Percentiles rank a stretch among this genome's conserved stretches.
Evolutionary conservation across 139 green algal genomes (phyloP).

Genomic region (Micromonas commoda): DNA sequence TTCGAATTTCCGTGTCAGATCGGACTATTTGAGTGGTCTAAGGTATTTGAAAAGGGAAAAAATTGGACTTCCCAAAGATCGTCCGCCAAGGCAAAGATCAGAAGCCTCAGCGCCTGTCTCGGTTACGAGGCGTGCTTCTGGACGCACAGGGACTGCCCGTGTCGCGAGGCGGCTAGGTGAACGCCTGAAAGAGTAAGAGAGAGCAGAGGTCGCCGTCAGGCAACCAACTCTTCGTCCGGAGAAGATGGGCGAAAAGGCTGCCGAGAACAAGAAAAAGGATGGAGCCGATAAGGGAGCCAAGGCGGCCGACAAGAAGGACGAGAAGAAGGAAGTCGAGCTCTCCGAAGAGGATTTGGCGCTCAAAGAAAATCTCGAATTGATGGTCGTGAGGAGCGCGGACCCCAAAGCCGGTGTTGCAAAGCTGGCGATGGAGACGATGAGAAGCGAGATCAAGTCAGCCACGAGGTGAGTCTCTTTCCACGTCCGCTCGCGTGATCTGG

Average conservation of each 20-base stretch:
- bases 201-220: not conserved
- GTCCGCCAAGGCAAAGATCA: too few species aligned
- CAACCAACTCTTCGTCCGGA: too few species aligned
- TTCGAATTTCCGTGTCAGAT: too few species aligned
- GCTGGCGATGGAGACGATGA: slow-evolving; percentile 61
- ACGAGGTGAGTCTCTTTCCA: slow-evolving; percentile 23
- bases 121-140: too few species aligned
- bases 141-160: too few species aligned
- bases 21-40: too few species aligned
- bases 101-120: too few species aligned
- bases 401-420: slow-evolving; percentile 52
- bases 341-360: slow-evolving; percentile 85
- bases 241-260: not conserved
- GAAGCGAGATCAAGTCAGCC: slow-evolving; percentile 28
- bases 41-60: too few species aligned
- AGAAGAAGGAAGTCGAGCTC: slow-evolving; percentile 48
- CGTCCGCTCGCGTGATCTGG: not conserved
- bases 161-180: too few species aligned
- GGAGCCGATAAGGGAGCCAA: not conserved
- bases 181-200: too few species aligned
- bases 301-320: slow-evolving; percentile 10
- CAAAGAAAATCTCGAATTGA: slow-evolving; percentile 83
- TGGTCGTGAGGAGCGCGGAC: slow-evolving; percentile 69
- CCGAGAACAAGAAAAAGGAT: not conserved
- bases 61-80: too few species aligned